Conservation (phyloP, 306 rosid genomes). For the Sechiopsis laciniata region DNA sequence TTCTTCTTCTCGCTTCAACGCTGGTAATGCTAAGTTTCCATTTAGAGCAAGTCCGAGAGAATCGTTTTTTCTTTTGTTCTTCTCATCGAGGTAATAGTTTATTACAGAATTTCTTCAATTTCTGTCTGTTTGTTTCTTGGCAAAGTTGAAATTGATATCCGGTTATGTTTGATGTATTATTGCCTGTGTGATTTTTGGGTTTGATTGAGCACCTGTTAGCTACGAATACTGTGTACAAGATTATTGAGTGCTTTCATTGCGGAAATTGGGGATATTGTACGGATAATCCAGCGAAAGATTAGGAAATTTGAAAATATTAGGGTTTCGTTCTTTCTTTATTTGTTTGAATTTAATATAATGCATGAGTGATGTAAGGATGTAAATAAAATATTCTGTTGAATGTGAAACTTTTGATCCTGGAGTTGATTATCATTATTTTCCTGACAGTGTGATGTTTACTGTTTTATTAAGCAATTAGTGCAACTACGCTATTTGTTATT, state of each 20-base stretch:
- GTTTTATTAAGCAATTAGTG: neutral
- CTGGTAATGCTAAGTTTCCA: neutral
- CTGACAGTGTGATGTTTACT: neutral
- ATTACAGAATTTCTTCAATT: neutral
- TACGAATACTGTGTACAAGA: too few relatives aligned
- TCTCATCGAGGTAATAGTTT: neutral
- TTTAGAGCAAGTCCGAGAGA: neutral
- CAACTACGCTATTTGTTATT: neutral
- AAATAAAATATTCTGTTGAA: too few relatives aligned
- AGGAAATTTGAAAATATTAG: conserved; percentile 10
- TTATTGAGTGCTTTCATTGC: neutral
- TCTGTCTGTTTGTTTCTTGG: conserved; percentile 16
- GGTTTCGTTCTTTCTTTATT: neutral
- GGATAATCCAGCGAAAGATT: neutral
- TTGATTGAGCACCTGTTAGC: neutral
- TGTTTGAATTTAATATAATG: neutral
- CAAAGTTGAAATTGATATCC: neutral
- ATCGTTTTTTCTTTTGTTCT: neutral
- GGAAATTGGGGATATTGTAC: neutral
- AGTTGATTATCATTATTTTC: conserved; percentile 9
- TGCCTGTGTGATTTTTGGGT: neutral
- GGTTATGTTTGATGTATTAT: neutral
- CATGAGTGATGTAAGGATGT: neutral
- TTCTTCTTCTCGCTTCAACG: neutral
- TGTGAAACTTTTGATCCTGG: neutral